Conservation (phyloP, 768 basidiomycete genomes). For the Tylopilus rubrobrunneus region DNA sequence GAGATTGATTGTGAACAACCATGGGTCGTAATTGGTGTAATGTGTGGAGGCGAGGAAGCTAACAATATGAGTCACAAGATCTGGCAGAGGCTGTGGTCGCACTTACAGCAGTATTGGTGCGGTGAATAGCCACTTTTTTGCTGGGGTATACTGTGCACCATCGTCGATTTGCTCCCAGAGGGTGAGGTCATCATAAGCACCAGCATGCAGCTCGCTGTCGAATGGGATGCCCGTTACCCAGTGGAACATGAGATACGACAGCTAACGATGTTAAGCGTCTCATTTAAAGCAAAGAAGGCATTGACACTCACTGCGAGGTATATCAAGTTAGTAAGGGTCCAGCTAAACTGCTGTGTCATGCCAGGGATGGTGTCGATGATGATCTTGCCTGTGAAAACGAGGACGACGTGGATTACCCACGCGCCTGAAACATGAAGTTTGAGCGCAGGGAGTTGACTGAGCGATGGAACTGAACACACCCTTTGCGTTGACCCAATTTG, state of each 20-base stretch:
- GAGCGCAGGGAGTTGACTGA: not conserved
- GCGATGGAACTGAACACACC: slow-evolving; percentile 40
- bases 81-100: not conserved
- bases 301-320: slow-evolving; percentile 74
- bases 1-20: slow-evolving; percentile 89
- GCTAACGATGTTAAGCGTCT: slow-evolving; percentile 38
- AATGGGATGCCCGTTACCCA: slow-evolving; percentile 98
- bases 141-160: slow-evolving; percentile 97
- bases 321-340: slow-evolving; percentile 88
- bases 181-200: slow-evolving; percentile 96
- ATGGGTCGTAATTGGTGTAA: slow-evolving; percentile 95
- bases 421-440: slow-evolving; percentile 58
- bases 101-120: slow-evolving; percentile 87
- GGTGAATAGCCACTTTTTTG: slow-evolving; percentile 93
- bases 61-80: not conserved
- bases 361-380: slow-evolving; percentile 92
- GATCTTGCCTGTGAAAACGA: slow-evolving; percentile 88
- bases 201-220: slow-evolving; percentile 79
- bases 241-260: slow-evolving; percentile 99
- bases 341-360: slow-evolving; percentile 90
- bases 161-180: slow-evolving; percentile 99
- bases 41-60: slow-evolving; percentile 98
- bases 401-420: slow-evolving; percentile 95
- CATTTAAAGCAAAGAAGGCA: not conserved
- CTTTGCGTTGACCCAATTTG: slow-evolving; percentile 92